Evolutionary conservation across 2,329 filamentous ascomycete species (phyloP).

Genomic region (Juglanconis sp.): DNA sequence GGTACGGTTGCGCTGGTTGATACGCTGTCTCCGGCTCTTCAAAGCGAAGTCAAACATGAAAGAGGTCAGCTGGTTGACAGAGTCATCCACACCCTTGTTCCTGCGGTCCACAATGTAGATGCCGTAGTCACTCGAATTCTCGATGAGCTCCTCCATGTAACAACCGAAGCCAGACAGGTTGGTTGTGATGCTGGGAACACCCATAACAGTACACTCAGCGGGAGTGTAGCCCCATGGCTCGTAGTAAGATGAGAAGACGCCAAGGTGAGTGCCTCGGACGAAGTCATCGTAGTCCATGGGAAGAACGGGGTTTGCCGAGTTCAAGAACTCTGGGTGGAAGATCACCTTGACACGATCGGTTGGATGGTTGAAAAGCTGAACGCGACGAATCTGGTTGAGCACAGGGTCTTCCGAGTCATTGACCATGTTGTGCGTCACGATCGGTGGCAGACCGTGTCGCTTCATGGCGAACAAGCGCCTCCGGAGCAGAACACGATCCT

Average conservation of each 20-base stretch:
- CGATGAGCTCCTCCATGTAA: constrained; percentile 99
- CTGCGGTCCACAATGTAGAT: constrained; percentile 98
- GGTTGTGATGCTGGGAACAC: constrained; percentile 95
- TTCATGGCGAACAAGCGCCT: constrained; percentile 96
- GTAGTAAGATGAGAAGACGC: constrained; percentile 96
- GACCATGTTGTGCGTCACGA: constrained; percentile 98
- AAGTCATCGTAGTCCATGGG: constrained; percentile 98
- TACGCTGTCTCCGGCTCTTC: constrained; percentile 93
- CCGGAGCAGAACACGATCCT: constrained; percentile 89
- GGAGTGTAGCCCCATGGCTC: constrained; percentile 99
- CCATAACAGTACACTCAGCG: constrained; percentile 98
- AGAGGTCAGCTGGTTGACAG: constrained; percentile 87
- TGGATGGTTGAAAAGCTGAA: constrained; percentile 95
- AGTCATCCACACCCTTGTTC: constrained; percentile 93
- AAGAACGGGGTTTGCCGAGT: constrained; percentile 90
- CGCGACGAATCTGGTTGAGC: constrained; percentile 90
- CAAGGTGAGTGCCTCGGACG: constrained; percentile 91
- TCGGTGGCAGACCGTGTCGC: constrained; percentile 81
- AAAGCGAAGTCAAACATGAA: constrained; percentile 92
- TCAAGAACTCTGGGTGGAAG: constrained; percentile 97
- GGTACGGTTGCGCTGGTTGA: constrained; percentile 97
- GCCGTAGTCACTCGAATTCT: constrained; percentile 95
- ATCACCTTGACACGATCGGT: constrained; percentile 94
- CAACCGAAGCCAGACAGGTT: constrained; percentile 97
- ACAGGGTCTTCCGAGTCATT: constrained; percentile 93